phyloP scores from a whole-genome alignment of 1,284 basidiomycete genomes.

The Anthracocystis setariae region DNA sequence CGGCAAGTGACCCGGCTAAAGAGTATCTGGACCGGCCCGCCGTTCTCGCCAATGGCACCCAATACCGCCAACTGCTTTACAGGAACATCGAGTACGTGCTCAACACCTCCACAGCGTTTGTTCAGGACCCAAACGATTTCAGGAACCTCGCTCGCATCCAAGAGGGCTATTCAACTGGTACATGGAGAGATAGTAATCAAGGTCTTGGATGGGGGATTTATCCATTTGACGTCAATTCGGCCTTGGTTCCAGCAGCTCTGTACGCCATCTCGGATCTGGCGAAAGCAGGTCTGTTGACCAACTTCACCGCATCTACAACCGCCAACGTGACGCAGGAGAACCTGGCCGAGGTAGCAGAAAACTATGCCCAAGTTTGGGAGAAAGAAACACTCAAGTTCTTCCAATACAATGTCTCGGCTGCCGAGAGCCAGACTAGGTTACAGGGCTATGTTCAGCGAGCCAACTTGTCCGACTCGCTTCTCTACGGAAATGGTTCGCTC shows the following conservation, averaged over 20 bases:
- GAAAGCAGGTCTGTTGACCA: constrained; percentile 66
- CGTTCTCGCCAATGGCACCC: constrained; percentile 69
- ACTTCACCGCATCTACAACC: constrained; percentile 31
- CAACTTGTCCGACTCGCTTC: constrained; percentile 67
- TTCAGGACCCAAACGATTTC: constrained; percentile 55
- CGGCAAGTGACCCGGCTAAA: constrained; percentile 54
- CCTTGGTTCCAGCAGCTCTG: constrained; percentile 71
- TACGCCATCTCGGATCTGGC: constrained; percentile 70
- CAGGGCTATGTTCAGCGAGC: constrained; percentile 69
- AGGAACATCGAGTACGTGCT: constrained; percentile 66
- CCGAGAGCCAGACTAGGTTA: constrained; percentile 68
- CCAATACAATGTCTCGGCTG: constrained; percentile 68
- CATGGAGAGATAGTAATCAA: constrained; percentile 72
- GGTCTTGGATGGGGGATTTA: constrained; percentile 71
- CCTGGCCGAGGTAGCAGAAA: constrained; percentile 65
- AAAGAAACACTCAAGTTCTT: constrained; percentile 69
- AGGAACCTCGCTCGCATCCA: constrained; percentile 68
- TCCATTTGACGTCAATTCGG: constrained; percentile 72
- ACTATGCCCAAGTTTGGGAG: constrained; percentile 70
- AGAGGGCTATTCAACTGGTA: constrained; percentile 69
- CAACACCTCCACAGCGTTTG: constrained; percentile 68
- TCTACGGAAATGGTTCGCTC: constrained; percentile 55
- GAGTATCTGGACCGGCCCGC: constrained; percentile 65
- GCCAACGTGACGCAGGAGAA: constrained; percentile 5
- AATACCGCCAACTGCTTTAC: constrained; percentile 67